Conservation (phyloP, 106 monocot species). For the Alisma plantagoaquatica region DNA sequence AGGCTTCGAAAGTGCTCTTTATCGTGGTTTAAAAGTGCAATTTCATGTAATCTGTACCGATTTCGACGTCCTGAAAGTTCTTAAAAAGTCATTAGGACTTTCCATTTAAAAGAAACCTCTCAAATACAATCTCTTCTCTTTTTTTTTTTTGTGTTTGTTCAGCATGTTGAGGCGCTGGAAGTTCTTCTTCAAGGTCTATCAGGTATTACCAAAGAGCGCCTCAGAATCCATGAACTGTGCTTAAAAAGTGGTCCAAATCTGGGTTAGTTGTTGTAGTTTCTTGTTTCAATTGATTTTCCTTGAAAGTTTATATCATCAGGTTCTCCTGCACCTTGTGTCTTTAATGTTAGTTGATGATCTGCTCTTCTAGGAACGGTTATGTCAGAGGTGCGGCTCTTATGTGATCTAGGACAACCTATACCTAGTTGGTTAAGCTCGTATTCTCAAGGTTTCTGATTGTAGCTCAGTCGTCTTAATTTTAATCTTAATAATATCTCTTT, state of each 20-base stretch:
- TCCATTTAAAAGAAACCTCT: too few relatives aligned
- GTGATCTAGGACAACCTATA: conserved; percentile 64
- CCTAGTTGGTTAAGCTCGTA: conserved; percentile 57
- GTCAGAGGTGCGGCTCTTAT: conserved; percentile 79
- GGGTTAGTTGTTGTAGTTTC: conserved; percentile 23
- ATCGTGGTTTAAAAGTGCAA: too few relatives aligned
- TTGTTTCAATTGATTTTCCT: background rate
- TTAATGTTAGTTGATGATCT: too few relatives aligned
- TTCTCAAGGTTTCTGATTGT: background rate
- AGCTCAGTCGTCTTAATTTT: background rate
- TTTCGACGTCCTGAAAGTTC: background rate
- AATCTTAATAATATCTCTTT: background rate
- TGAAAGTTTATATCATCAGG: background rate
- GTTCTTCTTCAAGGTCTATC: conserved; percentile 86
- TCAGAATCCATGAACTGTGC: conserved; percentile 81
- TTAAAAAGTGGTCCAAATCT: conserved; percentile 88
- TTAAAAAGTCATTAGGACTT: too few relatives aligned
- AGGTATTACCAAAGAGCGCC: conserved; percentile 72
- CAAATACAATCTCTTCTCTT: background rate
- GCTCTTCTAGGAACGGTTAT: conserved; percentile 43
- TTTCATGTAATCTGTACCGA: background rate
- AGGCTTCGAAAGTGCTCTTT: background rate
- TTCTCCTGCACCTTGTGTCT: background rate
- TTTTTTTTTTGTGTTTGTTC: too few relatives aligned
- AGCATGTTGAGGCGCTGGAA: conserved; percentile 95